These are phyloP conservation scores for Musa balbisiana DNA, from an alignment of 202 grass and related monocot species.

Conservation along the genomic window DNA sequence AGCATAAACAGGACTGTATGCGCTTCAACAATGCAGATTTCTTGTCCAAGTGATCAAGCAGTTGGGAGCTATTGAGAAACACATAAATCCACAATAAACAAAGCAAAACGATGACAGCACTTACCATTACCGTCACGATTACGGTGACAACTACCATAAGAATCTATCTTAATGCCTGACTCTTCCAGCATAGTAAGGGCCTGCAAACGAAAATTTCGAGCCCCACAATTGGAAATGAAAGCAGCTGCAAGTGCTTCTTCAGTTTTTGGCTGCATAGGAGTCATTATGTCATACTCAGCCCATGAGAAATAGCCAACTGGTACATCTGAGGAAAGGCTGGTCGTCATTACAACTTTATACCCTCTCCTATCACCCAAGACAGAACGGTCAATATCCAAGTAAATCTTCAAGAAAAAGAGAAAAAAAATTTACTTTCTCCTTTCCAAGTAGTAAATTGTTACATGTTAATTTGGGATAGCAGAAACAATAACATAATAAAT, in stretches of 20 bases:
- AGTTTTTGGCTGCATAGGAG: conserved; percentile 61
- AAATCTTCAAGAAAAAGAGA: too few species aligned
- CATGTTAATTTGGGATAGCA: too few species aligned
- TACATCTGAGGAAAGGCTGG: conserved; percentile 84
- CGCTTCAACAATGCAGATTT: too few species aligned
- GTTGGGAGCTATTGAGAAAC: too few species aligned
- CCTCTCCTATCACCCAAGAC: conserved; percentile 51
- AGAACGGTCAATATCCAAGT: conserved; percentile 13
- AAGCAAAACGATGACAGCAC: too few species aligned
- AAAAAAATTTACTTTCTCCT: too few species aligned
- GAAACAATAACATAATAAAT: neutral
- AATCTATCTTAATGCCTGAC: conserved; percentile 70
- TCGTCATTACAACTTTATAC: conserved; percentile 85
- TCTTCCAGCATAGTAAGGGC: conserved; percentile 78
- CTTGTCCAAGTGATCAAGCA: too few species aligned
- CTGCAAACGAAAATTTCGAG: conserved; percentile 84
- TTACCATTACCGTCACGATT: conserved; percentile 38
- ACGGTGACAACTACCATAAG: conserved; percentile 45
- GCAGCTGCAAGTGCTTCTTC: conserved; percentile 78
- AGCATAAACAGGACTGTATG: too few species aligned
- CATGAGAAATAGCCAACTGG: conserved; percentile 96
- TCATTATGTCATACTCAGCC: conserved; percentile 95
- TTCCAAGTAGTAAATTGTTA: too few species aligned
- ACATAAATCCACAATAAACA: too few species aligned
- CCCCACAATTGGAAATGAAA: conserved; percentile 96